phyloP scores from a whole-genome alignment of 345 rosid genomes.

The Euphorbia peplus region DNA sequence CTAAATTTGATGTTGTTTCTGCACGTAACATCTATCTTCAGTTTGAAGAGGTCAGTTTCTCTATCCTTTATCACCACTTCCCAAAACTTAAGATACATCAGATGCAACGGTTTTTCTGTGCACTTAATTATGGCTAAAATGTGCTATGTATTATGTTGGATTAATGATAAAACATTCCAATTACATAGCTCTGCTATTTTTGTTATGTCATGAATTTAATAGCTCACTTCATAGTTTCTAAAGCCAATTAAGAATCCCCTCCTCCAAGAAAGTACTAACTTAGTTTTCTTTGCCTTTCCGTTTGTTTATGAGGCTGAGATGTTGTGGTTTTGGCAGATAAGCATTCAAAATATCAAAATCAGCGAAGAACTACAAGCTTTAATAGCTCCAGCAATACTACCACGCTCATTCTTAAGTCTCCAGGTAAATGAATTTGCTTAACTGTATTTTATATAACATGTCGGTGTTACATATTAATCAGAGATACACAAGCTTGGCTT shows the following conservation, averaged over 20 bases:
- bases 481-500: too few relatives aligned
- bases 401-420: conserved; percentile 70
- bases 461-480: too few relatives aligned
- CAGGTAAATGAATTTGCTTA: too few relatives aligned
- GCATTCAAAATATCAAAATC: conserved; percentile 68
- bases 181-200: neutral
- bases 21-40: conserved; percentile 73
- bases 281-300: neutral
- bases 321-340: conserved; percentile 51
- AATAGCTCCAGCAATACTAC: conserved; percentile 82
- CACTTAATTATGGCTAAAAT: neutral
- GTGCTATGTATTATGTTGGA: neutral
- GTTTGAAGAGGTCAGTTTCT: conserved; percentile 80
- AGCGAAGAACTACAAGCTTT: conserved; percentile 73
- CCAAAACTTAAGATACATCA: conserved; percentile 10
- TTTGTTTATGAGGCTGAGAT: neutral
- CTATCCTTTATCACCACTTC: conserved; percentile 18
- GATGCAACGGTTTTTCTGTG: conserved; percentile 7
- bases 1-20: conserved; percentile 71
- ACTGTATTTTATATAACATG: too few relatives aligned
- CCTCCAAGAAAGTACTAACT: neutral
- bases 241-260: neutral
- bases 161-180: neutral
- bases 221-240: neutral
- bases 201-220: neutral